Conservation (phyloP, 768 basidiomycete species). For the Xerocomellus amylosporus region DNA sequence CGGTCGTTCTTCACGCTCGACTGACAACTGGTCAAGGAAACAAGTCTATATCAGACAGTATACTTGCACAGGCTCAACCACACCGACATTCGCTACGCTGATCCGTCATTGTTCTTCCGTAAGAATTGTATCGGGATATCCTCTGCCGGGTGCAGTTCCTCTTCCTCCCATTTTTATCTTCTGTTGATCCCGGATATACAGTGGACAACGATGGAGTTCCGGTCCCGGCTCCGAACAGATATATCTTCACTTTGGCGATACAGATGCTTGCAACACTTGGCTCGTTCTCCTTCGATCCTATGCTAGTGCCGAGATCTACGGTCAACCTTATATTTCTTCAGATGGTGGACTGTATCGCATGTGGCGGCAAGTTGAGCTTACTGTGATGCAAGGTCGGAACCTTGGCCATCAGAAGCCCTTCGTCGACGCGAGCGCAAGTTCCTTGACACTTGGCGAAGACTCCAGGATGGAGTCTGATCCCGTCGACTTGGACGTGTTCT, state of each 20-base stretch:
- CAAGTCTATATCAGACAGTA: conserved; percentile 68
- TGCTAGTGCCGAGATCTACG: conserved; percentile 78
- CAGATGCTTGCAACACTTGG: conserved; percentile 71
- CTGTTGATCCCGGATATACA: conserved; percentile 25
- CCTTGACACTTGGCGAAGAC: conserved; percentile 32
- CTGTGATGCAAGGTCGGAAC: conserved; percentile 70
- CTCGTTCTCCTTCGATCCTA: conserved; percentile 77
- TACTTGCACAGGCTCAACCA: conserved; percentile 70
- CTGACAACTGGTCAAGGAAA: conserved; percentile 48
- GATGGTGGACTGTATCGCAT: conserved; percentile 82
- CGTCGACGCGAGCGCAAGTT: conserved; percentile 23
- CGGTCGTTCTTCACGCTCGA: neutral
- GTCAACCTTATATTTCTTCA: conserved; percentile 47
- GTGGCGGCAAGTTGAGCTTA: conserved; percentile 80
- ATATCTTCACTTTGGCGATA: conserved; percentile 67
- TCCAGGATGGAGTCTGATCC: conserved; percentile 44
- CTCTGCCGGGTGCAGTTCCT: conserved; percentile 49
- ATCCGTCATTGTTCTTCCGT: conserved; percentile 73
- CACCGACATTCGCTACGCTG: conserved; percentile 76
- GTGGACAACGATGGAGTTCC: conserved; percentile 61
- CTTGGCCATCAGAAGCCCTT: conserved; percentile 52
- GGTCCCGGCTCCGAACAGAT: conserved; percentile 56
- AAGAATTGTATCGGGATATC: conserved; percentile 75
- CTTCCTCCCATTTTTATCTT: conserved; percentile 1
- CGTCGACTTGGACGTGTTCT: conserved; percentile 68